Percentiles rank a stretch among this genome's conserved stretches.
Conservation (phyloP, 768 basidiomycete species). For the Suillus subalutaceus region DNA sequence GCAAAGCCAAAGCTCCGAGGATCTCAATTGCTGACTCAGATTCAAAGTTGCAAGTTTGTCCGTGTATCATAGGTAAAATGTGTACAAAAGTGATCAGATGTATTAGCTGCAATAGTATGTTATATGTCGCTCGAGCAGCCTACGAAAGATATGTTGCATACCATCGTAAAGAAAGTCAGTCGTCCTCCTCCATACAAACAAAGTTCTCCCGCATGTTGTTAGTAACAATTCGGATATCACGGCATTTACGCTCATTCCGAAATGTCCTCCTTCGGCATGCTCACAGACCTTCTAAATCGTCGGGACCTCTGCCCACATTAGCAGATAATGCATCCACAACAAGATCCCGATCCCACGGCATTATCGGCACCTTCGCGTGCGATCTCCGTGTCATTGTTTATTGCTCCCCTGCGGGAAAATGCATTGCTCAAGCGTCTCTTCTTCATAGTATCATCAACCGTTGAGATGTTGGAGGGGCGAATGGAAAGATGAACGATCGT, state of each 20-base stretch:
- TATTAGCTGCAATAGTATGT: conserved; percentile 6
- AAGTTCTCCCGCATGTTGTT: neutral
- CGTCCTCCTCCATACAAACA: conserved; percentile 4
- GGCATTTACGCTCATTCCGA: neutral
- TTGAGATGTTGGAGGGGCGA: conserved; percentile 55
- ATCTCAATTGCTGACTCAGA: too few species aligned
- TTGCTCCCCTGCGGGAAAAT: conserved; percentile 25
- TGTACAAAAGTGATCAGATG: neutral
- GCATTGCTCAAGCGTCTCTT: conserved; percentile 43
- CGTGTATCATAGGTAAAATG: neutral
- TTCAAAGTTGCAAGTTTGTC: too few species aligned
- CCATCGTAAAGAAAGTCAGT: conserved; percentile 1
- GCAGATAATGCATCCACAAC: conserved; percentile 43
- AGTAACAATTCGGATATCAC: neutral
- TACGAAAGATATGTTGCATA: neutral
- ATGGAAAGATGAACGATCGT: conserved; percentile 82
- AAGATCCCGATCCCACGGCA: conserved; percentile 35
- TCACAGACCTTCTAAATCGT: neutral
- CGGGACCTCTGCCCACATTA: conserved; percentile 18
- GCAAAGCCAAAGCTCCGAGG: too few species aligned
- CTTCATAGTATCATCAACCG: conserved; percentile 54
- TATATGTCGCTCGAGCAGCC: conserved; percentile 3
- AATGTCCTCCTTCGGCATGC: neutral
- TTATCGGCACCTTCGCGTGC: conserved; percentile 22
- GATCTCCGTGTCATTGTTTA: conserved; percentile 14